phyloP scores from a whole-genome alignment of 371 early-diverging fungal genomes.

The Mucor piriformis region DNA sequence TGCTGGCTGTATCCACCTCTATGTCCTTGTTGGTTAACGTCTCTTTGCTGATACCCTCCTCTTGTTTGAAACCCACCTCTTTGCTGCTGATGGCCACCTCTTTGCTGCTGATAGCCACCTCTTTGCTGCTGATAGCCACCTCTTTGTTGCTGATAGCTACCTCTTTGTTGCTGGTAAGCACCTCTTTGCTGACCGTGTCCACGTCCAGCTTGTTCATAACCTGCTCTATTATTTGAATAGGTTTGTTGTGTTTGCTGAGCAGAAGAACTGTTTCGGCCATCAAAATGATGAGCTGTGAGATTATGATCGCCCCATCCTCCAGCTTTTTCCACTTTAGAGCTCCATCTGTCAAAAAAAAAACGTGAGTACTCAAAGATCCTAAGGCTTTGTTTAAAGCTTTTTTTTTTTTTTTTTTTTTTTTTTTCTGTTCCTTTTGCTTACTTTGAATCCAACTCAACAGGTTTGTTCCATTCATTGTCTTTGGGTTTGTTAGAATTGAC shows the following conservation, averaged over 20 bases:
- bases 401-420: neutral
- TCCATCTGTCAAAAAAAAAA: constrained; percentile 6
- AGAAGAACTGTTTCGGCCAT: neutral
- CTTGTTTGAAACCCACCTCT: neutral
- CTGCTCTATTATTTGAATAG: neutral
- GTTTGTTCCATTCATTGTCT: constrained; percentile 7
- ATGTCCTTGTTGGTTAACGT: constrained; percentile 3
- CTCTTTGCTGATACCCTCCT: constrained; percentile 2
- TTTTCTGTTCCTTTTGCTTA: neutral
- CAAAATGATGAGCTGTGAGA: neutral
- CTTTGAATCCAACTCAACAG: neutral
- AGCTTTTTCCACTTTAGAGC: neutral
- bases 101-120: neutral
- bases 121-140: constrained; percentile 1
- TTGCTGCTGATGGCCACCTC: neutral
- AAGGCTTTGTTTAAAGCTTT: too few species aligned
- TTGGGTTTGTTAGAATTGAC: constrained; percentile 2
- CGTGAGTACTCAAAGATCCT: neutral
- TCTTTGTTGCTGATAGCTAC: neutral
- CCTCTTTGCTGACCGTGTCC: constrained; percentile 4
- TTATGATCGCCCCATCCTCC: constrained; percentile 4
- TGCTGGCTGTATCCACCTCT: neutral
- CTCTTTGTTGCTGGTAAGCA: neutral
- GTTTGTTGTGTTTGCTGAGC: neutral
- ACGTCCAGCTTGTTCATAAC: constrained; percentile 1